phyloP scores from a whole-genome alignment of 1,284 basidiomycete species.

The Cryptococcus hybrid region DNA sequence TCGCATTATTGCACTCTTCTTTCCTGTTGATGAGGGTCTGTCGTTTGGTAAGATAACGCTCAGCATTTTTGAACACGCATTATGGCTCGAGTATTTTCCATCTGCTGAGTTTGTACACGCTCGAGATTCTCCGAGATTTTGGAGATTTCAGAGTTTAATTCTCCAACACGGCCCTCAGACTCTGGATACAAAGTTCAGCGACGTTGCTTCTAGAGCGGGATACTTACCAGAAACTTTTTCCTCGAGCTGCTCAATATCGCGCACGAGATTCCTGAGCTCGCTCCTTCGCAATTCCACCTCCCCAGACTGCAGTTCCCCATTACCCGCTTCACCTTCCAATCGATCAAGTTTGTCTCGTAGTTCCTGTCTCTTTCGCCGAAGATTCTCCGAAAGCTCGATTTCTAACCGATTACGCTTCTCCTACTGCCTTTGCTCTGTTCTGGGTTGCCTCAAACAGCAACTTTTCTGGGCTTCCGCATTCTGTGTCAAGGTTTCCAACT shows the following conservation, averaged over 20 bases:
- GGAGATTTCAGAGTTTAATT: constrained; percentile 63
- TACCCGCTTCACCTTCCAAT: constrained; percentile 64
- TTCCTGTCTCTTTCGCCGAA: constrained; percentile 75
- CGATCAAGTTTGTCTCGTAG: constrained; percentile 71
- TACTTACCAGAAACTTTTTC: constrained; percentile 64
- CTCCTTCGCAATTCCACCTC: constrained; percentile 66
- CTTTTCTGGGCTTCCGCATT: constrained; percentile 74
- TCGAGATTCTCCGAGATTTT: constrained; percentile 68
- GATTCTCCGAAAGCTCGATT: constrained; percentile 88
- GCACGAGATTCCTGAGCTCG: constrained; percentile 66
- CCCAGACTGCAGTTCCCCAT: constrained; percentile 55
- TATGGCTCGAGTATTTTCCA: constrained; percentile 80
- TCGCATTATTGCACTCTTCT: constrained; percentile 90
- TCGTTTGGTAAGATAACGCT: constrained; percentile 88
- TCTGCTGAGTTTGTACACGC: constrained; percentile 72
- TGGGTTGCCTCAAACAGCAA: constrained; percentile 67
- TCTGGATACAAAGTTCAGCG: constrained; percentile 25
- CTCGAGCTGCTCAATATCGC: constrained; percentile 63
- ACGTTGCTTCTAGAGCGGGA: not conserved
- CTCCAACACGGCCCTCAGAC: constrained; percentile 57
- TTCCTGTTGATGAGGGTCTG: constrained; percentile 79
- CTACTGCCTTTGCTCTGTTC: constrained; percentile 71
- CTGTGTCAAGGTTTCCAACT: constrained; percentile 68
- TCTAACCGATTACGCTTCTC: constrained; percentile 76
- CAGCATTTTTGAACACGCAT: constrained; percentile 84